phyloP scores from a whole-genome alignment of 164 flowering plant genomes.

The Kingdonia uniflora region DNA sequence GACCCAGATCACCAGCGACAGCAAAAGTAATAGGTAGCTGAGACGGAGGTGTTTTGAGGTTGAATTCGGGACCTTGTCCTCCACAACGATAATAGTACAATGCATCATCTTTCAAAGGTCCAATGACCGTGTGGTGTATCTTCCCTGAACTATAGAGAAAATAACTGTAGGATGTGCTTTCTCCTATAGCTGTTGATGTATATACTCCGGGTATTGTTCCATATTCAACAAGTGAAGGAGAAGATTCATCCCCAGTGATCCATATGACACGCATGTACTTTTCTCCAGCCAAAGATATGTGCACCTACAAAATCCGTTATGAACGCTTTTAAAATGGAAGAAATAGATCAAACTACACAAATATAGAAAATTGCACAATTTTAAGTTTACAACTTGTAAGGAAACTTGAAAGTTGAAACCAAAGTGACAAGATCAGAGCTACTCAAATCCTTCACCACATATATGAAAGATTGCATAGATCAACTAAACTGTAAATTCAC shows the following conservation, averaged over 20 bases:
- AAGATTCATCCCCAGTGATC: slow-evolving; percentile 44
- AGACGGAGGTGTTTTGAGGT: slow-evolving; percentile 84
- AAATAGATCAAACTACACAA: slow-evolving; percentile 1
- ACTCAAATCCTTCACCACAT: too few species aligned
- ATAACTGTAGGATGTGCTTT: slow-evolving; percentile 67
- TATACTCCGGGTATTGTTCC: slow-evolving; percentile 60
- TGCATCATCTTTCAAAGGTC: slow-evolving; percentile 60
- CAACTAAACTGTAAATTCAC: too few species aligned
- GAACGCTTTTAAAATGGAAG: neutral
- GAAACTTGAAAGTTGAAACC: too few species aligned
- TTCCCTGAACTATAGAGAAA: slow-evolving; percentile 68
- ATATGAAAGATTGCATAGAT: too few species aligned
- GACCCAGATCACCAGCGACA: slow-evolving; percentile 94
- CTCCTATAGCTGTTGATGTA: slow-evolving; percentile 42
- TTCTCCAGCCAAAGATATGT: slow-evolving; percentile 81
- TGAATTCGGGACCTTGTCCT: slow-evolving; percentile 69
- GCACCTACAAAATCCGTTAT: slow-evolving; percentile 49
- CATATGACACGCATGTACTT: slow-evolving; percentile 71
- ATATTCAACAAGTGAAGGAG: slow-evolving; percentile 73
- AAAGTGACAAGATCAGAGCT: too few species aligned
- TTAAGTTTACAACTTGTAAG: too few species aligned
- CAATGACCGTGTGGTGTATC: slow-evolving; percentile 89
- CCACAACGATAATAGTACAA: slow-evolving; percentile 79
- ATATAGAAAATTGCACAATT: too few species aligned
- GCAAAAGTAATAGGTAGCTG: slow-evolving; percentile 75